Percentiles rank a stretch among this genome's conserved stretches.
Conservation (phyloP, 108 stramenopile species). For the Cyclostephanos tholiformis region DNA sequence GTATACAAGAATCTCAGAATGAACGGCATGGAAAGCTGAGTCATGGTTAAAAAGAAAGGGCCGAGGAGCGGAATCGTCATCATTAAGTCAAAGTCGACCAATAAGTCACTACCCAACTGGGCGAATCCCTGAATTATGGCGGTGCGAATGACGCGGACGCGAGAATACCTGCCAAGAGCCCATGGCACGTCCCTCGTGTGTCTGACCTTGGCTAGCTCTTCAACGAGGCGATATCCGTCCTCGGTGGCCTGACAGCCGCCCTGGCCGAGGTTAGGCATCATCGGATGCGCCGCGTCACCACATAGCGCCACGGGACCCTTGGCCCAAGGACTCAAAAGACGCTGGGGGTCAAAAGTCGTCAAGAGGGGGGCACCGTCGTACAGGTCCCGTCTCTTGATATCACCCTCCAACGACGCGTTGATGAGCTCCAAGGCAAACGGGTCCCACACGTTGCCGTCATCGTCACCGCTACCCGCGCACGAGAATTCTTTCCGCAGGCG, state of each 20-base stretch:
- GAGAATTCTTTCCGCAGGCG: conserved; percentile 87
- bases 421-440: conserved; percentile 89
- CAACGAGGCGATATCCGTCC: conserved; percentile 92
- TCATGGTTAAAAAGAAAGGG: conserved; percentile 92
- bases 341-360: conserved; percentile 63
- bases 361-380: conserved; percentile 94
- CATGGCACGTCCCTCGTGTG: conserved; percentile 73
- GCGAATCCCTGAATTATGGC: conserved; percentile 88
- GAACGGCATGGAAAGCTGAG: conserved; percentile 90
- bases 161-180: conserved; percentile 71
- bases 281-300: conserved; percentile 96
- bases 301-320: conserved; percentile 90
- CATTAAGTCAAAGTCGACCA: conserved; percentile 94
- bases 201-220: conserved; percentile 84
- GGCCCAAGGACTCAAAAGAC: conserved; percentile 79
- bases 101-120: conserved; percentile 86
- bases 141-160: conserved; percentile 76
- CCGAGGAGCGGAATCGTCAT: conserved; percentile 92
- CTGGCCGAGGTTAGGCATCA: conserved; percentile 94
- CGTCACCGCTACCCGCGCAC: conserved; percentile 64
- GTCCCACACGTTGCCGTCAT: conserved; percentile 92
- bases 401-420: conserved; percentile 89
- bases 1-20: conserved; percentile 90
- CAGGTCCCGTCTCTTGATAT: conserved; percentile 95
- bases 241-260: conserved; percentile 97